Percentiles rank a stretch among this genome's conserved stretches.
Conservation (phyloP, 768 basidiomycete species). For the Phylloporus sp. region DNA sequence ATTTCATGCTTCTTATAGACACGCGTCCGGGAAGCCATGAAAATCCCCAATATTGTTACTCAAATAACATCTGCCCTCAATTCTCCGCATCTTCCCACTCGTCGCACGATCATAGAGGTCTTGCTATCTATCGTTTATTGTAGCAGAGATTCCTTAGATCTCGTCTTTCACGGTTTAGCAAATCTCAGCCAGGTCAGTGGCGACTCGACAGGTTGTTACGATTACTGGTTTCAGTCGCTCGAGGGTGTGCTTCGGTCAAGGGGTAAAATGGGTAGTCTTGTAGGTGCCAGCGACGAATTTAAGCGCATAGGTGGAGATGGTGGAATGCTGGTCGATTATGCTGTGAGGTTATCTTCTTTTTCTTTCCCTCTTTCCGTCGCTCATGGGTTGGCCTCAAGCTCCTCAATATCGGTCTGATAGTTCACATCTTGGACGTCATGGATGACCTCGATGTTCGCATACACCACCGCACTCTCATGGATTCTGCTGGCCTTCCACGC, state of each 20-base stretch:
- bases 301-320: constrained; percentile 61
- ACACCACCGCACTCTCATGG: constrained; percentile 86
- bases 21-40: constrained; percentile 68
- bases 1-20: constrained; percentile 36
- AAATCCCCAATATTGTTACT: constrained; percentile 66
- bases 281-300: constrained; percentile 92
- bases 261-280: constrained; percentile 92
- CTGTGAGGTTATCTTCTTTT: constrained; percentile 46
- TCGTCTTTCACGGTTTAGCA: constrained; percentile 74
- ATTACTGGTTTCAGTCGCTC: constrained; percentile 86
- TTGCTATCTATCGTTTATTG: constrained; percentile 68
- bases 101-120: constrained; percentile 75
- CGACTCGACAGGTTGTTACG: constrained; percentile 58
- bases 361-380: neutral
- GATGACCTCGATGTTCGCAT: constrained; percentile 82
- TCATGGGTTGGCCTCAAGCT: constrained; percentile 18
- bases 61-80: constrained; percentile 81
- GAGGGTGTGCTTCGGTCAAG: constrained; percentile 72
- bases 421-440: constrained; percentile 54
- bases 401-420: constrained; percentile 67
- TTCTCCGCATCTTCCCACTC: constrained; percentile 71
- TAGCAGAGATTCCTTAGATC: constrained; percentile 54
- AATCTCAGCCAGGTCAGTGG: constrained; percentile 62
- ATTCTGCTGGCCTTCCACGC: constrained; percentile 72
- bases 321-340: constrained; percentile 75